These are phyloP conservation scores for Hebeloma cylindrosporum DNA, from an alignment of 768 basidiomycete species.

Conservation along the genomic window DNA sequence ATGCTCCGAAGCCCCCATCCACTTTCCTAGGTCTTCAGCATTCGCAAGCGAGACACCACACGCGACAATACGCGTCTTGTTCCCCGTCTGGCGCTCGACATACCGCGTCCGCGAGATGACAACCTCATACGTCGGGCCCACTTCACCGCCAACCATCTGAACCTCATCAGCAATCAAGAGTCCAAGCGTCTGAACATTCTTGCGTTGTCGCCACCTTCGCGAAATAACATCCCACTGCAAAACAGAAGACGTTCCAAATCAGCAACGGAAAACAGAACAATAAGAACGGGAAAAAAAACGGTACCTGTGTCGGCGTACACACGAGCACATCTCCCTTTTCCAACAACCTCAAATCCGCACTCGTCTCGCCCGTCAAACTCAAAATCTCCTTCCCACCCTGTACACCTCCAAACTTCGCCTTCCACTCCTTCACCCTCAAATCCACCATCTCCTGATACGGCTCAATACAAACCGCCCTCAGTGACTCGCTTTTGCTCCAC, in stretches of 20 bases:
- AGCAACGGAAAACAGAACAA: conserved; percentile 7
- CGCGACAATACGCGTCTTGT: conserved; percentile 91
- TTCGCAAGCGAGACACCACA: conserved; percentile 95
- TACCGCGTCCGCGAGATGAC: conserved; percentile 96
- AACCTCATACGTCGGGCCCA: conserved; percentile 96
- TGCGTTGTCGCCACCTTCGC: conserved; percentile 92
- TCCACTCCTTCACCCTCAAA: conserved; percentile 86
- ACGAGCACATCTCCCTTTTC: conserved; percentile 93
- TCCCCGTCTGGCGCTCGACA: conserved; percentile 90
- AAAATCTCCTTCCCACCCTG: conserved; percentile 95
- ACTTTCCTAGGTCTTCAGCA: conserved; percentile 93
- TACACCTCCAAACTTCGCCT: conserved; percentile 72
- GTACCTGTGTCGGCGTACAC: conserved; percentile 87
- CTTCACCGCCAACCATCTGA: conserved; percentile 91
- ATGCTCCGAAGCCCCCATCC: conserved; percentile 94
- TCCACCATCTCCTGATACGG: conserved; percentile 99
- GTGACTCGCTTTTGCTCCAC: conserved; percentile 85
- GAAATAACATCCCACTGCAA: conserved; percentile 92
- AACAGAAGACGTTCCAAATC: not conserved
- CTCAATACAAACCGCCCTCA: conserved; percentile 90
- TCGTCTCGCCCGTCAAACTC: conserved; percentile 91
- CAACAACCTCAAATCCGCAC: conserved; percentile 83
- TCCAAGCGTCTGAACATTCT: conserved; percentile 93
- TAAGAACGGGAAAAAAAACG: conserved; percentile 24
- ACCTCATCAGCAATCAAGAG: conserved; percentile 94